Base-by-base conservation (phyloP, 192 early-diverging fungal species). In the Backusella parvicylindrica region DNA sequence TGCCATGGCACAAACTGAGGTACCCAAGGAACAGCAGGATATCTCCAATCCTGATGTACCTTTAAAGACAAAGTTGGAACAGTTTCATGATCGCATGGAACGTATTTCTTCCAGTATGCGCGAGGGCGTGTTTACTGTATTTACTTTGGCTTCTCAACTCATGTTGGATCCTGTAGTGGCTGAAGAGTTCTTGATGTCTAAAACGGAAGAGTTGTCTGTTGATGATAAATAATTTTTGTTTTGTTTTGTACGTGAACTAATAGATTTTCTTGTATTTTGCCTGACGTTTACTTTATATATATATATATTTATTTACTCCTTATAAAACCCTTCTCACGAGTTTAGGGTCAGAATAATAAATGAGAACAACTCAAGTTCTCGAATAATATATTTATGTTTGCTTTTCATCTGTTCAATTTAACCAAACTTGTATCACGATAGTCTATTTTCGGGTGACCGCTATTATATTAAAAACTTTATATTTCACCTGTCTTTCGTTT, bases 91-190 rank as follows among this genome's bases (percentile, higher is more conserved):
- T 47, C 75, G 80, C 11, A 81, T 81, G 47, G 47, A 60, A 36
- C 31, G 66, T 11, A 66, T 77, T 13, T 70, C 71, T 9, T 23
- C 16, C 33, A 68, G 73, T 38, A 75, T 81, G 73, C 23, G 68
- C 13, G 63, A 71, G 3, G 76, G 76, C 64, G 80, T 77, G 2
- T 81, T 81, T 78, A 65, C 71, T 35, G 77, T 78, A 13, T 78
- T 78, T 41, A 68, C 38, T 12, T 32, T 60, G 16, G 63, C 71
- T 28, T 68, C 77, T 31, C 64, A 78, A 21, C 50, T 78, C 7
- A 33, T 73, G 21, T 15, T 67, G 71, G 77, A 78, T 73, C 71
- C 71, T 32, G 33, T 73, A 15, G 71, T 78, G 13, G 50, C 70
- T n/a, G 77, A 78, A 73, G 71, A 78, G 31, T 40, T 78, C 9